Percentiles rank a stretch among this genome's conserved stretches.
phyloP scores from a whole-genome alignment of 2,329 filamentous ascomycete genomes.

The Colletotrichum acutatum region DNA sequence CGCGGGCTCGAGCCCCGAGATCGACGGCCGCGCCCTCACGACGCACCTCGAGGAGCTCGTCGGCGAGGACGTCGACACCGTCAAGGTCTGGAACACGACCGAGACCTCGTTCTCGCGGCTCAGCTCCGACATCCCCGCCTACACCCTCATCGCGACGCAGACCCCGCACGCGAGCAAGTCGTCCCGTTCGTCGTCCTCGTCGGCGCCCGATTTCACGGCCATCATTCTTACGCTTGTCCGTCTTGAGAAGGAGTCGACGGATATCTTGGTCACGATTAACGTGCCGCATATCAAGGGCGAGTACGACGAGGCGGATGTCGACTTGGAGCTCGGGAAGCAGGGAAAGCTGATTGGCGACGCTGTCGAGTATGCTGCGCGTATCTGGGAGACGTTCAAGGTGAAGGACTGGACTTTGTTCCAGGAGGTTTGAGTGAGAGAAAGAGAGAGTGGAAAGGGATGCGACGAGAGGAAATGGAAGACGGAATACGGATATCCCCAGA shows the following conservation, averaged over 20 bases:
- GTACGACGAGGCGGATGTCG: slow-evolving; percentile 78
- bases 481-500: not conserved
- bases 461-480: not conserved
- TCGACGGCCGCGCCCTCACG: slow-evolving; percentile 76
- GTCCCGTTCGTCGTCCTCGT: slow-evolving; percentile 40
- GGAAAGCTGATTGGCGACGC: slow-evolving; percentile 76
- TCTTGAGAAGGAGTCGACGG: slow-evolving; percentile 79
- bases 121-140: slow-evolving; percentile 66
- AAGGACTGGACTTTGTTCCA: slow-evolving; percentile 84
- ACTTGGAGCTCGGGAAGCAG: slow-evolving; percentile 71
- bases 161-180: slow-evolving; percentile 47
- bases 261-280: slow-evolving; percentile 88
- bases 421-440: slow-evolving; percentile 43
- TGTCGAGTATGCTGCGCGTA: slow-evolving; percentile 73
- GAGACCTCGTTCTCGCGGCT: slow-evolving; percentile 68
- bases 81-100: slow-evolving; percentile 75
- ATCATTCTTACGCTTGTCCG: slow-evolving; percentile 83
- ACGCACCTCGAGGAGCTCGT: slow-evolving; percentile 77
- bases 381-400: slow-evolving; percentile 80
- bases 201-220: slow-evolving; percentile 73
- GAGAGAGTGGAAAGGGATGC: too few species aligned
- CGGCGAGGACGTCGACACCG: slow-evolving; percentile 69
- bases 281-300: slow-evolving; percentile 84
- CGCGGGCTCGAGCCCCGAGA: slow-evolving; percentile 63
- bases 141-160: slow-evolving; percentile 77